These are phyloP conservation scores for Leptographium procerum DNA, from an alignment of 2,329 filamentous ascomycete genomes.

Conservation along the genomic window DNA sequence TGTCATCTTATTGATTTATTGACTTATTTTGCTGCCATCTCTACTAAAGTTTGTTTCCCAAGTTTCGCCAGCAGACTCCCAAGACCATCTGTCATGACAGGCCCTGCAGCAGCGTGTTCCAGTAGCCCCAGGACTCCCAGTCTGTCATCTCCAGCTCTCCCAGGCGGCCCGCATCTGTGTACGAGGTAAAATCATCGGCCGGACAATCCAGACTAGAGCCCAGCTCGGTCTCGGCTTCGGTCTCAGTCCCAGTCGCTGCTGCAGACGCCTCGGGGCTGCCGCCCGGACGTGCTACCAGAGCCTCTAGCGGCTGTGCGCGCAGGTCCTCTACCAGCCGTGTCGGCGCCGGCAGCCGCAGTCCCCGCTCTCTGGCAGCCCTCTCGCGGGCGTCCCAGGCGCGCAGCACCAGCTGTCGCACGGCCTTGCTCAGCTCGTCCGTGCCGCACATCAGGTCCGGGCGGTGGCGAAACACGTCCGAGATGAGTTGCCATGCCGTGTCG, in stretches of 20 bases:
- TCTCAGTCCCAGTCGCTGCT: neutral
- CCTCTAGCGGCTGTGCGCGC: neutral
- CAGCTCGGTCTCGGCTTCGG: no score
- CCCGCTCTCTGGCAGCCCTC: slow-evolving; percentile 4
- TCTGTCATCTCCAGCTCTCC: slow-evolving; percentile 9
- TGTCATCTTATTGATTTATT: neutral
- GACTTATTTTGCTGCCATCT: no score
- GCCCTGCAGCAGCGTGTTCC: slow-evolving; percentile 7
- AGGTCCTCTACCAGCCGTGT: neutral
- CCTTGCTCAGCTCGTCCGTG: slow-evolving; percentile 10
- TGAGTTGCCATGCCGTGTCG: slow-evolving; percentile 13
- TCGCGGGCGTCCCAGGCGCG: slow-evolving; percentile 15
- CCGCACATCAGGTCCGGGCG: slow-evolving; percentile 8
- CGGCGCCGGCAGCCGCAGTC: slow-evolving; percentile 1
- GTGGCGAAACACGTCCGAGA: slow-evolving; percentile 11
- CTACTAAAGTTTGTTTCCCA: neutral
- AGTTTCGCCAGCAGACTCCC: no score
- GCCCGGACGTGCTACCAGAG: neutral
- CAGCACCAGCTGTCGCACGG: slow-evolving; percentile 13
- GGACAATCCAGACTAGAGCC: no score
- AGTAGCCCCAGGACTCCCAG: slow-evolving; percentile 12
- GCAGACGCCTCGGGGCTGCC: neutral
- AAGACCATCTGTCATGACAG: no score
- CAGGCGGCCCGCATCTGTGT: no score
- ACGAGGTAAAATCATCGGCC: no score